phyloP scores from a whole-genome alignment of 106 monocot species.

The Dioscorea dumetorum region DNA sequence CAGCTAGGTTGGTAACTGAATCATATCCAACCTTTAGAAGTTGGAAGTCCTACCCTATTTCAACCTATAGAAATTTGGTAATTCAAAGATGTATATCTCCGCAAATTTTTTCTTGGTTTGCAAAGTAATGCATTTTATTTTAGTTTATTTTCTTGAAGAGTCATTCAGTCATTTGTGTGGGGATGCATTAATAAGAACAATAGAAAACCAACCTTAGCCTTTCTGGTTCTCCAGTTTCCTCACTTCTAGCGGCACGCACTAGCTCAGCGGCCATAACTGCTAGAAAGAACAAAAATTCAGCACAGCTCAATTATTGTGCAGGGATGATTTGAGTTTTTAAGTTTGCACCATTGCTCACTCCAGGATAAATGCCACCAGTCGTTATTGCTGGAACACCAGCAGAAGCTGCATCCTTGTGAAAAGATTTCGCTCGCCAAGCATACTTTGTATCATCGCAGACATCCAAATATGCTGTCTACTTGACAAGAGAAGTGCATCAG shows the following conservation, averaged over 20 bases:
- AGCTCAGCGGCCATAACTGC: conserved; percentile 97
- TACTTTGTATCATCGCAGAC: conserved; percentile 91
- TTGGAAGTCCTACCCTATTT: not conserved
- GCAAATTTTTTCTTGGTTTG: not conserved
- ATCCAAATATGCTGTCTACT: conserved; percentile 87
- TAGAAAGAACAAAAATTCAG: not conserved
- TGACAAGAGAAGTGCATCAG: conserved; percentile 1
- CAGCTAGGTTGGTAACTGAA: conserved; percentile 16
- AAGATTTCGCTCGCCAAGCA: conserved; percentile 62
- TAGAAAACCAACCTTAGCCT: conserved; percentile 54
- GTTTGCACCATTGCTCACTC: conserved; percentile 87
- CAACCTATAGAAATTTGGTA: not conserved
- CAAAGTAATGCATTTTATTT: not conserved
- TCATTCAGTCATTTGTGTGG: not conserved
- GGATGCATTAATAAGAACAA: not conserved
- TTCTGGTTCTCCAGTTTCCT: conserved; percentile 57
- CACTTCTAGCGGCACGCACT: conserved; percentile 55
- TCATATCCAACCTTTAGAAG: not conserved
- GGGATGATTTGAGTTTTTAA: not conserved
- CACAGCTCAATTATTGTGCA: not conserved
- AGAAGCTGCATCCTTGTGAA: conserved; percentile 54
- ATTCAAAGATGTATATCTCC: not conserved
- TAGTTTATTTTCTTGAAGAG: not conserved
- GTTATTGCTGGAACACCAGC: conserved; percentile 81
- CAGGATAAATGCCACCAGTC: conserved; percentile 90